Conservation (phyloP, 1,139 yeast species). For the Protomyces lactucae-debilis region DNA sequence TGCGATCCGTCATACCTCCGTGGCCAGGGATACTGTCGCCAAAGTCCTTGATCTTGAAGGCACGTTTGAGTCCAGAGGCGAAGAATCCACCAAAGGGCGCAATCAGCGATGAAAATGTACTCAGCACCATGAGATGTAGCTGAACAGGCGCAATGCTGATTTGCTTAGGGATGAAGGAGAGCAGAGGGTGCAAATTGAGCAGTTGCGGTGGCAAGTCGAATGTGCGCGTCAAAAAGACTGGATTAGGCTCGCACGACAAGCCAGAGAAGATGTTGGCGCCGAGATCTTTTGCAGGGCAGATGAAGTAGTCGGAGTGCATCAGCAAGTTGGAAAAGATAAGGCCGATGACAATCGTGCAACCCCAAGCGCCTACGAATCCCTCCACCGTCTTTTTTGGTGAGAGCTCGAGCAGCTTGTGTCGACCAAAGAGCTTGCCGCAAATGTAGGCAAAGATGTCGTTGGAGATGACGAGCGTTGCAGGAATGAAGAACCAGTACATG, state of each 20-base stretch:
- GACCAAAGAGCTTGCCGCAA: constrained; percentile 95
- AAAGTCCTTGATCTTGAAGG: constrained; percentile 90
- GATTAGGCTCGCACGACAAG: constrained; percentile 73
- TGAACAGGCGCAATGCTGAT: constrained; percentile 77
- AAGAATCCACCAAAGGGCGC: constrained; percentile 99
- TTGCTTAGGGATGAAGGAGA: constrained; percentile 48
- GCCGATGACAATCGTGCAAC: constrained; percentile 78
- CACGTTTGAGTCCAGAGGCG: constrained; percentile 93
- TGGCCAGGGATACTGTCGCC: constrained; percentile 96
- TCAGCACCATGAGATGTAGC: constrained; percentile 76
- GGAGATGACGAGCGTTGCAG: constrained; percentile 84
- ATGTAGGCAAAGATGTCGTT: constrained; percentile 95
- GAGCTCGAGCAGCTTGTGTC: constrained; percentile 83
- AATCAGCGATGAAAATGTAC: constrained; percentile 91
- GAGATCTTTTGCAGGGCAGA: constrained; percentile 74
- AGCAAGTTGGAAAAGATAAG: constrained; percentile 60
- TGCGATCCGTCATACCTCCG: constrained; percentile 96
- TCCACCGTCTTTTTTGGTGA: constrained; percentile 97
- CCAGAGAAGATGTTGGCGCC: constrained; percentile 57
- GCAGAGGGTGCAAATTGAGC: constrained; percentile 42
- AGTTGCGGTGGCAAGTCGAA: constrained; percentile 56
- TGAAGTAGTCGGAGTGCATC: constrained; percentile 65
- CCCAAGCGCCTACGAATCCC: constrained; percentile 97
- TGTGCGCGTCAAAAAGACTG: constrained; percentile 76
- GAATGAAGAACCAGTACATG: constrained; percentile 82